These are phyloP conservation scores for Fusarium phyllophilum DNA, from an alignment of 2,329 filamentous ascomycete genomes.

Conservation along the genomic window DNA sequence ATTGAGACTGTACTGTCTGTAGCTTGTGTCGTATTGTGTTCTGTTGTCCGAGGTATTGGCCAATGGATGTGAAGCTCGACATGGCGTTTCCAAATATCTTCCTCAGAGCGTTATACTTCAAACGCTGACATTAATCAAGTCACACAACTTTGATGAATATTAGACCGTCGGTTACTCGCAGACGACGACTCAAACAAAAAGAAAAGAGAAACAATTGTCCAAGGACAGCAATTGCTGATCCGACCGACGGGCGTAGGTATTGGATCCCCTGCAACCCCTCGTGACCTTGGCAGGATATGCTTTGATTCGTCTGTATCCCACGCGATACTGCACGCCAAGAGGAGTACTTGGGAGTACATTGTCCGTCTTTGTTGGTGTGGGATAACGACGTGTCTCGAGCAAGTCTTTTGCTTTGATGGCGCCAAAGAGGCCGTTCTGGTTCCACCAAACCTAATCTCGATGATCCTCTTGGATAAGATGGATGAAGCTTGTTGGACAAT, in stretches of 20 bases:
- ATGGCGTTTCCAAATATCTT: not conserved
- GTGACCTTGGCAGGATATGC: slow-evolving; percentile 27
- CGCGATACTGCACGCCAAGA: slow-evolving; percentile 27
- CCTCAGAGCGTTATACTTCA: not conserved
- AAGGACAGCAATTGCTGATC: slow-evolving; percentile 27
- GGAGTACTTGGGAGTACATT: slow-evolving; percentile 28
- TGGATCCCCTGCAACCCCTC: slow-evolving; percentile 24
- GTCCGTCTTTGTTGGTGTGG: not conserved
- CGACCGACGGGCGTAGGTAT: slow-evolving; percentile 20
- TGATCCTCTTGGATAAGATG: slow-evolving; percentile 24
- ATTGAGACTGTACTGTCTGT: not conserved
- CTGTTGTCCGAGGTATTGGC: not conserved
- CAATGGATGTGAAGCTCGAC: not conserved
- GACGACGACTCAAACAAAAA: slow-evolving; percentile 10
- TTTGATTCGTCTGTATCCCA: slow-evolving; percentile 33
- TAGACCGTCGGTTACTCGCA: not conserved
- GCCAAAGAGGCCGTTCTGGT: slow-evolving; percentile 15
- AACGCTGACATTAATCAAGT: not conserved
- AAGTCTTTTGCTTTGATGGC: slow-evolving; percentile 10
- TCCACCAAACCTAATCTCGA: slow-evolving; percentile 47
- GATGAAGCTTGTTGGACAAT: not conserved
- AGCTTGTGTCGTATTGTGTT: not conserved
- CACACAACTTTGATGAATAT: not conserved
- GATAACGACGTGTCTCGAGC: slow-evolving; percentile 3
- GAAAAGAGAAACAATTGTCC: not conserved